Evolutionary conservation across 345 rosid species (phyloP), one percentile per base, ranked within the genome.

Genomic region (Microcos paniculata): DNA sequence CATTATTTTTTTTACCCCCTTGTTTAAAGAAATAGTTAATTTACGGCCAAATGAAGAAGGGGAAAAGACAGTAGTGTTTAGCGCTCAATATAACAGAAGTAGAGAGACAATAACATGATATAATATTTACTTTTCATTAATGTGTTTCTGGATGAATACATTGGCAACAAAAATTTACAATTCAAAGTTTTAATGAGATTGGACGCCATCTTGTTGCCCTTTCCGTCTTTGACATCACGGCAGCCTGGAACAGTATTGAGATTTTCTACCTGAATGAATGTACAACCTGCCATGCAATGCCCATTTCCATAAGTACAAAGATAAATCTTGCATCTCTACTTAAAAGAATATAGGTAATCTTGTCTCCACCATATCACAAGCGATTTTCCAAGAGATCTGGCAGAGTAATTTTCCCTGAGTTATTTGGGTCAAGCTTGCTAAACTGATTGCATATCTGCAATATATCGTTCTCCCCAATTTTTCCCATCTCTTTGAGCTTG

Each of bases 401-500:
- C 46, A 85, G 78, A 13, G 90, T 88, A 49, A 89, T 86, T 77
- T 90, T 90, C 55, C 90, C 88, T n/a, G 79, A 78, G 83, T 85
- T 87, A 87, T 85, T 79, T 42, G 83, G 68, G 69, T 91, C 91
- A 15, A 89, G 90, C 84, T 87, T 91, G 84, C 71, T 86, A 84
- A 90, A 91, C 80, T 91, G 90, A 62, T 74, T 53, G 70, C 90
- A 81, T 63, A 90, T 81, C 85, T 73, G 87, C 71, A 80, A 16
- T 75, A 94, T 76, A 51, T 94, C 94, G 62, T 85, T 90, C 74
- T 89, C 90, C 31, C 62, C 82, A 8, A 94, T 79, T 84, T 81
- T 89, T 53, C 90, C 91, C 91, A 83, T 86, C 71, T 93, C 97
- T 80, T 87, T 90, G 35, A 94, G 97, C 87, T 91, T 89, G 85